Conservation (phyloP, 2,329 filamentous ascomycete genomes). For the Hysterium pulicare region DNA sequence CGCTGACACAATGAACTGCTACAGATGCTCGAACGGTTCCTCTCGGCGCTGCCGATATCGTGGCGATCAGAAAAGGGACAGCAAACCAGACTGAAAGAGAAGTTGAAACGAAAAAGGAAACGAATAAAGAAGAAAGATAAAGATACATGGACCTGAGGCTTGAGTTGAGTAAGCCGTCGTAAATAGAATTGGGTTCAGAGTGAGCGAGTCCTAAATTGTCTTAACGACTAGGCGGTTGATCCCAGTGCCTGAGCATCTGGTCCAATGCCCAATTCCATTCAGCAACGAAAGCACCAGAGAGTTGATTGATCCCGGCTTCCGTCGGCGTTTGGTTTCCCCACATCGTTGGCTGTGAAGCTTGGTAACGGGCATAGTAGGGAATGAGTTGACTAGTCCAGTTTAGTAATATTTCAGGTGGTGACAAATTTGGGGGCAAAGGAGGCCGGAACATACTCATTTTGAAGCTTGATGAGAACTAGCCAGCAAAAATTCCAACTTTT, state of each 20-base stretch:
- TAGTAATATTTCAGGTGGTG: conserved; percentile 3
- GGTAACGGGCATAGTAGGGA: conserved; percentile 56
- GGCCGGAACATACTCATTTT: conserved; percentile 57
- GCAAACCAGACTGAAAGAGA: not conserved
- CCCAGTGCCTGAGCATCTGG: conserved; percentile 68
- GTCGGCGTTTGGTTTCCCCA: conserved; percentile 62
- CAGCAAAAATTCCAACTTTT: conserved; percentile 75
- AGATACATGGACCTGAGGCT: not conserved
- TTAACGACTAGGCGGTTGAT: conserved; percentile 47
- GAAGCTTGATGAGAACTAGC: conserved; percentile 66
- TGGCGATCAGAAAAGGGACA: not conserved
- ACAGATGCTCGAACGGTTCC: not conserved
- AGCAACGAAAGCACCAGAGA: conserved; percentile 60
- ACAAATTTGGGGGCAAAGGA: too few species aligned
- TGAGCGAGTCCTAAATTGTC: not conserved
- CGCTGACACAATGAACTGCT: not conserved
- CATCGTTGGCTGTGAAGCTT: conserved; percentile 64
- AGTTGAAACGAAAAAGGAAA: not conserved
- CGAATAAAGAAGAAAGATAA: not conserved
- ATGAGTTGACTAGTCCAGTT: conserved; percentile 54
- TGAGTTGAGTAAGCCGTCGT: not conserved
- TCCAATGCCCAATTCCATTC: conserved; percentile 66
- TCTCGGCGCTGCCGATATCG: not conserved
- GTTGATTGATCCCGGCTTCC: conserved; percentile 54
- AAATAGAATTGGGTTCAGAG: not conserved